These are phyloP conservation scores for Chlamydomonas incerta DNA, from an alignment of 139 green algal species.

Conservation along the genomic window DNA sequence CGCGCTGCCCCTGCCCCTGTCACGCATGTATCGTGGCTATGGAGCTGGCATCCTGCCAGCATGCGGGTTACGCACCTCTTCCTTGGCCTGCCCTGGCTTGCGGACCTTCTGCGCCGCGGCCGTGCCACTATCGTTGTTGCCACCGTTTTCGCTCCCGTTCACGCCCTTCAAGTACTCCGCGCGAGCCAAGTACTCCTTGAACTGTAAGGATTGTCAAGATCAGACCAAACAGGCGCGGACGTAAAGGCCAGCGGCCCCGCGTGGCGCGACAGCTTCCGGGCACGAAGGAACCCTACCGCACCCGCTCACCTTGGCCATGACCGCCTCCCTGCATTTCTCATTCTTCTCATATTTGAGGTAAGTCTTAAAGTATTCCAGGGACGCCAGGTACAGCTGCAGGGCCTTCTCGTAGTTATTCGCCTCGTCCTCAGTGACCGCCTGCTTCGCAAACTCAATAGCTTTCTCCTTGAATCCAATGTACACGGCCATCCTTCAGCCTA, in stretches of 20 bases:
- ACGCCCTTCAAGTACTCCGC: constrained; percentile 94
- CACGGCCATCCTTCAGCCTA: constrained; percentile 22
- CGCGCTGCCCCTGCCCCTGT: no score
- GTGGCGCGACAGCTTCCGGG: not conserved
- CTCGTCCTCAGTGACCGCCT: constrained; percentile 83
- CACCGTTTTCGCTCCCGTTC: constrained; percentile 55
- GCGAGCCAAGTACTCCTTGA: constrained; percentile 93
- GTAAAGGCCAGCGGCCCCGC: no score
- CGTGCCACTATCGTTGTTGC: constrained; percentile 37
- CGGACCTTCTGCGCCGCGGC: constrained; percentile 56
- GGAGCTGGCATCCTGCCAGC: not conserved
- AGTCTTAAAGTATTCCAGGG: constrained; percentile 66
- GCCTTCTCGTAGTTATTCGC: constrained; percentile 79
- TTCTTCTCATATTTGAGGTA: constrained; percentile 78
- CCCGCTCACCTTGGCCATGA: constrained; percentile 59
- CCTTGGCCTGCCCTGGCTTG: constrained; percentile 51
- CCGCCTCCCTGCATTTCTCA: constrained; percentile 56
- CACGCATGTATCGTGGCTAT: no score
- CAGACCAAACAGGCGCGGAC: no score
- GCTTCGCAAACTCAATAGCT: constrained; percentile 78
- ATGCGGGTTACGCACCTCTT: constrained; percentile 43
- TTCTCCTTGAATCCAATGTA: constrained; percentile 63
- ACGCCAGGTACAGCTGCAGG: constrained; percentile 42
- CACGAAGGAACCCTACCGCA: not conserved
- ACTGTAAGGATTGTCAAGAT: constrained; percentile 62